A percentile compares a stretch with the other conserved stretches of the same genome.
Conservation (phyloP, 768 basidiomycete genomes). For the Mycena galericulata region DNA sequence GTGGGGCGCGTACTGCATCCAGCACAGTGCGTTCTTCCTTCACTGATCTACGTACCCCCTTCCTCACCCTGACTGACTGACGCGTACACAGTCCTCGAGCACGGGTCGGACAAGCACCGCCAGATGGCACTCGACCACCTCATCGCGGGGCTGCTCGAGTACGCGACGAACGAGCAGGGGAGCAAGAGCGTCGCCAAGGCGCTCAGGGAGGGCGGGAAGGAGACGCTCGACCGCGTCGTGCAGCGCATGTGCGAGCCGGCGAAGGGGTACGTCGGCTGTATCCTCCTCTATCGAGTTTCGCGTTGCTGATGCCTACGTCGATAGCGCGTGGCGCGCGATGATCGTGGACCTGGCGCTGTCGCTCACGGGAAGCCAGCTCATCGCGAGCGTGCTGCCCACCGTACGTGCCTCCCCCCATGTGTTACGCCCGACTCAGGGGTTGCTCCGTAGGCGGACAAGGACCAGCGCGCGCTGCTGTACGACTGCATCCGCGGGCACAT, state of each 20-base stretch:
- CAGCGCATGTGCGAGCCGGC: slow-evolving; percentile 89
- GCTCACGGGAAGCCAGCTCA: slow-evolving; percentile 86
- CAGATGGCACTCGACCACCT: slow-evolving; percentile 84
- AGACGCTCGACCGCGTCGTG: slow-evolving; percentile 79
- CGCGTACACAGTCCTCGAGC: slow-evolving; percentile 74
- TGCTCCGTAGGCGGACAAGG: slow-evolving; percentile 77
- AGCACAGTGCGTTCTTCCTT: slow-evolving; percentile 72
- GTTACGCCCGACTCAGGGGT: slow-evolving; percentile 26
- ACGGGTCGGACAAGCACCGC: slow-evolving; percentile 82
- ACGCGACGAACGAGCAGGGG: slow-evolving; percentile 87
- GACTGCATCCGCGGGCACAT: slow-evolving; percentile 72
- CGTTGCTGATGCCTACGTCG: neutral
- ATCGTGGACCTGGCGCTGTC: slow-evolving; percentile 90
- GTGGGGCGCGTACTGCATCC: slow-evolving; percentile 91
- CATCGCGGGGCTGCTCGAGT: slow-evolving; percentile 80
- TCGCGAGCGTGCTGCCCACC: slow-evolving; percentile 82
- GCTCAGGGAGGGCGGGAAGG: slow-evolving; percentile 85
- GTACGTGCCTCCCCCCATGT: slow-evolving; percentile 51
- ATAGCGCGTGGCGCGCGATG: slow-evolving; percentile 78
- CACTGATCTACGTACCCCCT: too few relatives aligned
- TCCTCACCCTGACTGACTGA: neutral
- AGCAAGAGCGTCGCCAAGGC: slow-evolving; percentile 89
- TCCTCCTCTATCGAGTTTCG: neutral
- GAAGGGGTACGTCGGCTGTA: slow-evolving; percentile 66
- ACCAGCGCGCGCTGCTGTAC: slow-evolving; percentile 86